These are phyloP conservation scores for Wickerhamomyces xylosicus DNA, from an alignment of 805 yeast species.

Conservation along the genomic window DNA sequence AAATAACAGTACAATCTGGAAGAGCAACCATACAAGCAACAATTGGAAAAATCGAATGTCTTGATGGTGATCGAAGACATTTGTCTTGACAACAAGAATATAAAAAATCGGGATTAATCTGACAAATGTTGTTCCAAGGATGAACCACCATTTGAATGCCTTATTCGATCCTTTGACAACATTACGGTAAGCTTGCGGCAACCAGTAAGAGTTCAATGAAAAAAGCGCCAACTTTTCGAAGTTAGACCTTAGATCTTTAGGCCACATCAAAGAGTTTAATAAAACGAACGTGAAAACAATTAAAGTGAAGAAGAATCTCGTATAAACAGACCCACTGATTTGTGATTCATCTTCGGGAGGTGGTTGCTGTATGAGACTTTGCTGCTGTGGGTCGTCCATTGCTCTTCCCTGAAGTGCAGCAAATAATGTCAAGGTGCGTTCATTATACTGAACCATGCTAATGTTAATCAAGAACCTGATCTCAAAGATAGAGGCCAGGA, in stretches of 20 bases:
- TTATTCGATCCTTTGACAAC: slow-evolving; percentile 56
- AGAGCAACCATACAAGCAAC: slow-evolving; percentile 41
- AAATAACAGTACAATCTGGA: slow-evolving; percentile 49
- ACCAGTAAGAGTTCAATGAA: slow-evolving; percentile 64
- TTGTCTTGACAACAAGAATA: slow-evolving; percentile 38
- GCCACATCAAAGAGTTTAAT: slow-evolving; percentile 53
- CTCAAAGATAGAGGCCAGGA: slow-evolving; percentile 66
- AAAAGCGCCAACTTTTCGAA: slow-evolving; percentile 49
- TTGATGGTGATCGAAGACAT: slow-evolving; percentile 63
- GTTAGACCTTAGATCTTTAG: slow-evolving; percentile 37
- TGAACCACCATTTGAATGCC: slow-evolving; percentile 65
- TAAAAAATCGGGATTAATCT: slow-evolving; percentile 60
- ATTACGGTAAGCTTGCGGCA: slow-evolving; percentile 81
- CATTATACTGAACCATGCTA: slow-evolving; percentile 62
- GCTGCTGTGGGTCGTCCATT: slow-evolving; percentile 22
- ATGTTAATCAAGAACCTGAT: slow-evolving; percentile 63
- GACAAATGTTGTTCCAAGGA: slow-evolving; percentile 55
- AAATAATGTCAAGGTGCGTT: slow-evolving; percentile 54
- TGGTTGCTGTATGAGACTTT: not conserved
- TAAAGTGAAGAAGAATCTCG: slow-evolving; percentile 43
- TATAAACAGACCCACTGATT: slow-evolving; percentile 46
- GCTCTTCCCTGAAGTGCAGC: slow-evolving; percentile 56
- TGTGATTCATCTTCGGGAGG: slow-evolving; percentile 37
- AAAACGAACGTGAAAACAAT: slow-evolving; percentile 48
- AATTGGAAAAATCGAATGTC: slow-evolving; percentile 40